Conservation (phyloP, 2,329 filamentous ascomycete species). For the Penicillium sp. region DNA sequence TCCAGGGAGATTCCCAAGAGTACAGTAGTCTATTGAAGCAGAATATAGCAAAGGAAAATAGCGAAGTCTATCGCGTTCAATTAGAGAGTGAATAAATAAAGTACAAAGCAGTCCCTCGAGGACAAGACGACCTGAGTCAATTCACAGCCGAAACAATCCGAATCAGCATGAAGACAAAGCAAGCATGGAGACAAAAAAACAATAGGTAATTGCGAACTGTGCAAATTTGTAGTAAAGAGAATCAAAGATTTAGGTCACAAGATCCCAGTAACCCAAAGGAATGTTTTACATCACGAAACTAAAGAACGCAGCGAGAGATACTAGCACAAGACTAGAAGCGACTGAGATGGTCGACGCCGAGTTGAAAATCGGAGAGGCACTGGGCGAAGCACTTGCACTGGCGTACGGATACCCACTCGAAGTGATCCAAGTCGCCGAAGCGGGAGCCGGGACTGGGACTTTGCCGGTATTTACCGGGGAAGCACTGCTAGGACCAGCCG, state of each 20-base stretch:
- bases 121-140: slow-evolving; percentile 4
- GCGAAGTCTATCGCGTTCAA: slow-evolving; percentile 16
- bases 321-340: slow-evolving; percentile 13
- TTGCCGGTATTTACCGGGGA: slow-evolving; percentile 20
- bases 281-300: slow-evolving; percentile 13
- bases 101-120: slow-evolving; percentile 8
- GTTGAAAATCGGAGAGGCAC: slow-evolving; percentile 15
- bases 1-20: too few species aligned
- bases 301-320: slow-evolving; percentile 14
- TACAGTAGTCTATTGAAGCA: not conserved
- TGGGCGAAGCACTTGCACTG: slow-evolving; percentile 3
- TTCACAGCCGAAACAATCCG: not conserved
- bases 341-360: slow-evolving; percentile 12
- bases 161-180: not conserved
- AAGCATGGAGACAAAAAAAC: not conserved
- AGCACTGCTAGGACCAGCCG: slow-evolving; percentile 19
- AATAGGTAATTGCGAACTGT: not conserved
- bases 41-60: not conserved
- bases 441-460: slow-evolving; percentile 23
- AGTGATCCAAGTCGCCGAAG: slow-evolving; percentile 17
- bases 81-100: slow-evolving; percentile 16
- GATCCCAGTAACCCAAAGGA: too few species aligned
- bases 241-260: not conserved
- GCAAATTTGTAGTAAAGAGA: not conserved
- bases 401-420: slow-evolving; percentile 1